Evolutionary conservation across 768 basidiomycete species (phyloP).

Genomic region (Coprinellus micaceus): DNA sequence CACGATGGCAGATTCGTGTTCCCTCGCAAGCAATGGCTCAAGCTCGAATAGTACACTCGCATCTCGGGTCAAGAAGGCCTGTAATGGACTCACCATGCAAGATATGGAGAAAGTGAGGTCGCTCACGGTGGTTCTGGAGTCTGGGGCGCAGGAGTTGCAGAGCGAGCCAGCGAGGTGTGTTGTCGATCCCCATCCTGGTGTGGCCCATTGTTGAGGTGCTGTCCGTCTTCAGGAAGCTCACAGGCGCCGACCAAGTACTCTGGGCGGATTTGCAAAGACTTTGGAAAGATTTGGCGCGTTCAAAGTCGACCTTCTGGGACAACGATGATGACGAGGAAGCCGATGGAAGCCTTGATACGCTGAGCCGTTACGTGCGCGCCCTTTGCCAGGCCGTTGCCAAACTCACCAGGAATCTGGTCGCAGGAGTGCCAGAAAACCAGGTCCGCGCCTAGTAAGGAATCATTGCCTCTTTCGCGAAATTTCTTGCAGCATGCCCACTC

Average conservation of each 20-base stretch:
- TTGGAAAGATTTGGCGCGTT: constrained; percentile 51
- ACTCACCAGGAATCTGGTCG: constrained; percentile 83
- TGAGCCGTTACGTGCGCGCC: constrained; percentile 32
- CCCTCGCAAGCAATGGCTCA: constrained; percentile 10
- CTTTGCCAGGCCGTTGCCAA: constrained; percentile 57
- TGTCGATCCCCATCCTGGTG: too few species aligned
- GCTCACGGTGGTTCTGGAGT: constrained; percentile 43
- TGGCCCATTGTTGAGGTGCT: not conserved
- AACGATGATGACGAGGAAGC: constrained; percentile 44
- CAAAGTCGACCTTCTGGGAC: constrained; percentile 51
- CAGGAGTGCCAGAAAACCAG: constrained; percentile 73
- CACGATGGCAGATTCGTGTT: constrained; percentile 16
- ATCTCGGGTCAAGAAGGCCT: constrained; percentile 38
- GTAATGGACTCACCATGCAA: constrained; percentile 39
- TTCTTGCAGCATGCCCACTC: constrained; percentile 3
- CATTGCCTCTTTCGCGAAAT: not conserved
- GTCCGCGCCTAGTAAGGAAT: constrained; percentile 61
- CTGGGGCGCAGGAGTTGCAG: constrained; percentile 49
- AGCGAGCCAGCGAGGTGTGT: constrained; percentile 36
- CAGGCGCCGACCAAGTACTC: constrained; percentile 41
- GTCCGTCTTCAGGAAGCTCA: constrained; percentile 21
- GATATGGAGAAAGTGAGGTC: constrained; percentile 27
- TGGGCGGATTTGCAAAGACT: constrained; percentile 54
- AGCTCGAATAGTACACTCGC: constrained; percentile 10
- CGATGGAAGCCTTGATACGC: constrained; percentile 21